Evolutionary conservation across 2,329 filamentous ascomycete genomes (phyloP).

Genomic region (Alternaria angustiovoidea): DNA sequence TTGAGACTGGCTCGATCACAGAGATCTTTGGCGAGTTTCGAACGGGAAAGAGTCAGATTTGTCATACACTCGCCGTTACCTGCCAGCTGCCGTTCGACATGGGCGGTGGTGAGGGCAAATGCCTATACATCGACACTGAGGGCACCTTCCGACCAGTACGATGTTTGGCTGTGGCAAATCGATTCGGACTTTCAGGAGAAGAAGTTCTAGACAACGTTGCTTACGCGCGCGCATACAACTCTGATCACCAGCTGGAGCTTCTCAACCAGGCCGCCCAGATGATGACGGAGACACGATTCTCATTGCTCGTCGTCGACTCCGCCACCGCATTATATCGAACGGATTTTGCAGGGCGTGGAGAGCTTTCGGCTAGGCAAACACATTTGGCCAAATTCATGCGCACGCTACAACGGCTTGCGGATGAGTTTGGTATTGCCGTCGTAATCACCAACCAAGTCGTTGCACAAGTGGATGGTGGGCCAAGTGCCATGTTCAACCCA

Average conservation of each 20-base stretch:
- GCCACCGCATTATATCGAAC: constrained; percentile 95
- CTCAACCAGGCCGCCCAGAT: constrained; percentile 95
- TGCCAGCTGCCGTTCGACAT: constrained; percentile 98
- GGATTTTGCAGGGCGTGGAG: constrained; percentile 95
- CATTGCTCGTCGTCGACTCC: constrained; percentile 92
- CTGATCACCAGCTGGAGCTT: constrained; percentile 93
- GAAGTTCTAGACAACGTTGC: constrained; percentile 98
- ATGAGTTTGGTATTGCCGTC: constrained; percentile 93
- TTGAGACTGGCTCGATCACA: constrained; percentile 97
- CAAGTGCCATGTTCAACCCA: constrained; percentile 97
- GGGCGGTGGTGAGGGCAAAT: constrained; percentile 98
- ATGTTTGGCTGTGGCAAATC: constrained; percentile 87
- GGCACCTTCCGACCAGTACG: constrained; percentile 93
- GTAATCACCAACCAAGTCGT: constrained; percentile 99
- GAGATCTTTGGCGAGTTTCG: constrained; percentile 98
- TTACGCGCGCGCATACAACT: constrained; percentile 97
- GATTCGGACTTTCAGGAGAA: constrained; percentile 93
- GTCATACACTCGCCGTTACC: constrained; percentile 97
- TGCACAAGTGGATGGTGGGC: constrained; percentile 95
- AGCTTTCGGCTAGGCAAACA: constrained; percentile 91
- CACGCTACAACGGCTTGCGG: constrained; percentile 77
- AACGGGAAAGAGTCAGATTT: constrained; percentile 98
- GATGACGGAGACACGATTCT: constrained; percentile 99
- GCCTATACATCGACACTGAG: constrained; percentile 97
- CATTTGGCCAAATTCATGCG: constrained; percentile 91